Conservation (phyloP, 73 alveolate species). For the Tetrahymena elliotti region DNA sequence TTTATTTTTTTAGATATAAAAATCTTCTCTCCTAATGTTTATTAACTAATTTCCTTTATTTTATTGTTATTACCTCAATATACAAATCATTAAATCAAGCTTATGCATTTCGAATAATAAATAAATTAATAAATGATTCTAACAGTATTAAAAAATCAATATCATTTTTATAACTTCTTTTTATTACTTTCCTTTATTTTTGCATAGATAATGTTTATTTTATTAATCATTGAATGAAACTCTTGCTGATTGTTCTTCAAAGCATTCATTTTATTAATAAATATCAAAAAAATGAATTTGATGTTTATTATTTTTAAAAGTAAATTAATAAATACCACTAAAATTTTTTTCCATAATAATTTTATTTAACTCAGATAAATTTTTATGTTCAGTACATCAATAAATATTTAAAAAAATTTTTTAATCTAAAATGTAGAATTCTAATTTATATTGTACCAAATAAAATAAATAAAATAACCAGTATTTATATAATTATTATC, state of each 20-base stretch:
- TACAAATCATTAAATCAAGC: background rate
- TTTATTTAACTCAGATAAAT: background rate
- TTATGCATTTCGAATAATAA: background rate
- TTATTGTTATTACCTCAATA: background rate
- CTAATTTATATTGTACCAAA: too few species aligned
- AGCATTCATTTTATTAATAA: background rate
- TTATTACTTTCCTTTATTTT: background rate
- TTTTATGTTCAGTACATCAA: background rate
- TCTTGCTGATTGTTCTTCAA: too few species aligned
- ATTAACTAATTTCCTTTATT: background rate
- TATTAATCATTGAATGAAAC: too few species aligned
- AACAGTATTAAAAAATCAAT: background rate
- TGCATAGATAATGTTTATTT: background rate
- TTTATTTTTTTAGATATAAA: background rate
- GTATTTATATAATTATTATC: too few species aligned
- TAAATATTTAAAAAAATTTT: too few species aligned
- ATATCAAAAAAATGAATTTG: background rate
- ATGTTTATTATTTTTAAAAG: too few species aligned
- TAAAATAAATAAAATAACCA: too few species aligned
- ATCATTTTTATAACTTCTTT: background rate
- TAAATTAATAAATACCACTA: background rate
- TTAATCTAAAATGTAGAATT: too few species aligned
- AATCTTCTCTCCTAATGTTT: background rate
- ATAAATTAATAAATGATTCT: background rate
- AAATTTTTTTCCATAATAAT: background rate